These are phyloP conservation scores for Xylariaceae sp. DNA, from an alignment of 2,329 filamentous ascomycete genomes.

Conservation along the genomic window DNA sequence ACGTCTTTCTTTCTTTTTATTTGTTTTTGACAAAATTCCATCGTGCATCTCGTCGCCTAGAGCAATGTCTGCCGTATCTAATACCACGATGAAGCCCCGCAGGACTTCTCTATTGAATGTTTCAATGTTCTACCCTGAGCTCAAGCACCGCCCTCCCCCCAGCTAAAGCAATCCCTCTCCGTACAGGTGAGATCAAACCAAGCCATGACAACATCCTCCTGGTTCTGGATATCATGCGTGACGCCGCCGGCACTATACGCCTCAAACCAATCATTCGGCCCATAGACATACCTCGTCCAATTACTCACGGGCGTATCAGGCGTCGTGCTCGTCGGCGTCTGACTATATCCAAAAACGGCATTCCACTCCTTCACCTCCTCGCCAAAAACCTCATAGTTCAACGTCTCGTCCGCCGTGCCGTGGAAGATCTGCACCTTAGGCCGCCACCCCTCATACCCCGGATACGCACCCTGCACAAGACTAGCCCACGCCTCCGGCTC, in stretches of 20 bases:
- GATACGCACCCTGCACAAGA: conserved; percentile 40
- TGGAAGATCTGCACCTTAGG: conserved; percentile 56
- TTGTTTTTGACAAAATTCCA: not conserved
- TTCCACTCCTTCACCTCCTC: conserved; percentile 53
- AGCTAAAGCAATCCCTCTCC: conserved; percentile 32
- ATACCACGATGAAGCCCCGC: not conserved
- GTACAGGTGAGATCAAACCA: conserved; percentile 37
- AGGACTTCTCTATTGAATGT: not conserved
- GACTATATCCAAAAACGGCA: conserved; percentile 34
- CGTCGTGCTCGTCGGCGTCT: conserved; percentile 28
- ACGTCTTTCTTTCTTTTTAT: not conserved
- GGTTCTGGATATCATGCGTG: conserved; percentile 37
- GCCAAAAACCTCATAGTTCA: conserved; percentile 48
- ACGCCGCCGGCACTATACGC: conserved; percentile 37
- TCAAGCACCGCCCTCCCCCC: conserved; percentile 31
- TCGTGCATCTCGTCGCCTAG: too few relatives aligned
- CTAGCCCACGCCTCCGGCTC: conserved; percentile 20
- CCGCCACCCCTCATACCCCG: conserved; percentile 44
- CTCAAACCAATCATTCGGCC: conserved; percentile 35
- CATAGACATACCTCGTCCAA: conserved; percentile 38
- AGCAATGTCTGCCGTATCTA: not conserved
- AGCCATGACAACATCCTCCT: conserved; percentile 34
- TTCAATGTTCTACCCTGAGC: not conserved
- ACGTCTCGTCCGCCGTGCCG: conserved; percentile 46
- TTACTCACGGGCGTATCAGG: conserved; percentile 32